Conservation (phyloP, 306 rosid genomes). For the Glycine tomentella region DNA sequence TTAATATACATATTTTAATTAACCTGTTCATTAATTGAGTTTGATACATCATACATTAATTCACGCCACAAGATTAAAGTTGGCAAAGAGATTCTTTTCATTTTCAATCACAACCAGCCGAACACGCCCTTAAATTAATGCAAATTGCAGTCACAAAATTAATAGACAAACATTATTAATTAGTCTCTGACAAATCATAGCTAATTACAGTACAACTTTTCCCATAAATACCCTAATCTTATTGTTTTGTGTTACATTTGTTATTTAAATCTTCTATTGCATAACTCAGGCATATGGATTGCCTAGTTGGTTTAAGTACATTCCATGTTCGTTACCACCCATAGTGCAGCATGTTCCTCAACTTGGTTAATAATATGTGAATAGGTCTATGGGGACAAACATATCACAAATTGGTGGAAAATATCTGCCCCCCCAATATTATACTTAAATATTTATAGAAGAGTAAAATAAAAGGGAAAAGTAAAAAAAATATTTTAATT, state of each 20-base stretch:
- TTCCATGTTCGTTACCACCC: slow-evolving; percentile 51
- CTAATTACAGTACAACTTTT: background rate
- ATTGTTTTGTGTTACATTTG: slow-evolving; percentile 5
- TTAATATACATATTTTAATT: background rate
- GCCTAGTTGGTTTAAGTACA: slow-evolving; percentile 30
- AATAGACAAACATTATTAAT: slow-evolving; percentile 26
- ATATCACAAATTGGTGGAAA: no score
- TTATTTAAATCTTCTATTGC: background rate
- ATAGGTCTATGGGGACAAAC: no score
- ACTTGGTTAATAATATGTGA: no score
- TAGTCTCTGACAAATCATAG: slow-evolving; percentile 11
- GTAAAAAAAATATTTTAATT: no score
- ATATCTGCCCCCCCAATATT: no score
- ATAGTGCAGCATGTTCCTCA: slow-evolving; percentile 51
- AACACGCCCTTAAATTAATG: slow-evolving; percentile 32
- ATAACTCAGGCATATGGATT: slow-evolving; percentile 34
- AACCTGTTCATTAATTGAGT: slow-evolving; percentile 24
- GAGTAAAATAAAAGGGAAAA: no score
- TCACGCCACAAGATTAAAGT: slow-evolving; percentile 45
- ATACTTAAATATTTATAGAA: no score
- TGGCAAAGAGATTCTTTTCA: slow-evolving; percentile 43
- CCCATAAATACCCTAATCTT: background rate
- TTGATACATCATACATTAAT: slow-evolving; percentile 40
- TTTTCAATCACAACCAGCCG: slow-evolving; percentile 28
- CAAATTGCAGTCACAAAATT: slow-evolving; percentile 26